Base-by-base conservation (phyloP, 257 asterid genomes). In the Solanum okadae region DNA sequence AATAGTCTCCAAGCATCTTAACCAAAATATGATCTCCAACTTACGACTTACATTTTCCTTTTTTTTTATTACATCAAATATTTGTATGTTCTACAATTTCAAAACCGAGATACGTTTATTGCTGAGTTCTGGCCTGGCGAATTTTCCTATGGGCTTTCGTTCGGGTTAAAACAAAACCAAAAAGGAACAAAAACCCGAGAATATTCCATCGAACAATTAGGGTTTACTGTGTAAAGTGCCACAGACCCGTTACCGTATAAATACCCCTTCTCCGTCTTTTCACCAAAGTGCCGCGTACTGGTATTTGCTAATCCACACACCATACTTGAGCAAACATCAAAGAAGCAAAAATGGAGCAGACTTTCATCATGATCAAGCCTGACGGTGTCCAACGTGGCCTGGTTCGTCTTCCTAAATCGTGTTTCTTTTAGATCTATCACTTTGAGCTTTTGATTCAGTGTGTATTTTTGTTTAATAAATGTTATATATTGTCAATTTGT, bases 341-440 rank as follows among this genome's bases (percentile, higher is more conserved):
- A 71, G 34, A 42, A 14, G 16, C 73, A 9, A 77, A 76, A 89
- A 97, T 97, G 99, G 99, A 97, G 98, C 98, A 94, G 87, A 96
- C 99, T 12, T 97, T 97, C 93, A 94, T 97, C 84, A 97, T 97
- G 99, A 97, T 97, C 93, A 96, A 97, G 94, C 99, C 99, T 37
- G 99, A 97, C 87, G 99, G 99, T 38, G 99, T 97, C 84, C 99
- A 97, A 87, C 94, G 99, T 88, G 98, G 98, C 93, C 91, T 97
- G 93, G 99, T 97, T 87, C 29, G 94, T 92, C 23, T 81, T 37
- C 78, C 1, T 23, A 5, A 7, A 27, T 11, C 1, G 0, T 6
- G 78, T 78, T 33, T 40, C 27, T 11, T 13, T 9, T 52, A 46
- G 85, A 79, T 79, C 68, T 16, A 27, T 79, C 4, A 4, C 5